A percentile compares a stretch with the other conserved stretches of the same genome.
Evolutionary conservation across 148 eudicot genomes (phyloP).

Genomic region (Fagopyrum esculentum): DNA sequence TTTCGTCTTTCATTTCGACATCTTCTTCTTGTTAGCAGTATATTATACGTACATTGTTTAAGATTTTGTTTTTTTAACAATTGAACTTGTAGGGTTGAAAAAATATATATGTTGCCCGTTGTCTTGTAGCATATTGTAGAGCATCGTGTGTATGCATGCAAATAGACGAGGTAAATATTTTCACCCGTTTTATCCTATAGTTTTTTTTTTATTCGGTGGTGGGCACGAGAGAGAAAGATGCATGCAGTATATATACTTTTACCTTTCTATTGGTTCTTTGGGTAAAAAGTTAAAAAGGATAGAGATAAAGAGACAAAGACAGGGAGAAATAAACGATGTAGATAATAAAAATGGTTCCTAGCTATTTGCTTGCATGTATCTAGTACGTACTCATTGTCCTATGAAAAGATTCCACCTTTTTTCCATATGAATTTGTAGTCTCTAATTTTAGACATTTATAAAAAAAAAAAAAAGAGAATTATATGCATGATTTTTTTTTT

Average conservation of each 20-base stretch:
- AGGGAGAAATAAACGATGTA: constrained; percentile 7
- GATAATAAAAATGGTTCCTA: neutral
- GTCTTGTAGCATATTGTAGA: constrained; percentile 12
- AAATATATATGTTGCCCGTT: neutral
- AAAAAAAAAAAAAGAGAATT: neutral
- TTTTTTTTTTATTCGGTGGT: neutral
- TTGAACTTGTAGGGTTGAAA: neutral
- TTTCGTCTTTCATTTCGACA: constrained; percentile 8
- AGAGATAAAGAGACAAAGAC: constrained; percentile 6
- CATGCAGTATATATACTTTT: neutral
- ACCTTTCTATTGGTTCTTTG: neutral
- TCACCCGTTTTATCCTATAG: too few relatives aligned
- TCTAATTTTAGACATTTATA: neutral
- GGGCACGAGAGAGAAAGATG: constrained; percentile 12
- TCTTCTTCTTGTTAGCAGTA: neutral
- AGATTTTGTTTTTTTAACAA: neutral
- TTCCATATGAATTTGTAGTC: neutral
- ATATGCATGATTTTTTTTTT: neutral
- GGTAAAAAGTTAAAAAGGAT: constrained; percentile 3
- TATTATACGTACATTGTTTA: constrained; percentile 12
- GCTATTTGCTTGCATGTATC: constrained; percentile 11
- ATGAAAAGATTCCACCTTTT: constrained; percentile 7
- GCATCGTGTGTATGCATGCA: constrained; percentile 9
- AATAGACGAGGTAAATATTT: neutral
- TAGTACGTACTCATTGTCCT: constrained; percentile 13